These are phyloP conservation scores for Picea sitchensis DNA, from an alignment of 75 land plant species.

Conservation along the genomic window DNA sequence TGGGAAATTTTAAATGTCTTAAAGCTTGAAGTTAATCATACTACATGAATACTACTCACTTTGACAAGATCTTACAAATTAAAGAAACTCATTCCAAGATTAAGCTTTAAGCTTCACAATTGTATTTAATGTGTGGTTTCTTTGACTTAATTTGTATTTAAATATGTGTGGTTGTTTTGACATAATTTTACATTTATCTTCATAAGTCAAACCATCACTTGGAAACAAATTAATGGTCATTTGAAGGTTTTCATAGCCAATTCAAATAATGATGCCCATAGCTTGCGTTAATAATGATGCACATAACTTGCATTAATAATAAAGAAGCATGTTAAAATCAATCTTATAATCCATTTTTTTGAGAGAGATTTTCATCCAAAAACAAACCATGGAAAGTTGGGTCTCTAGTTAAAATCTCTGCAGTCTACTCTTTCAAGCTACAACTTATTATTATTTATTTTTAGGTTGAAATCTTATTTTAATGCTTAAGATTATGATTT, in stretches of 20 bases:
- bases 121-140: too few relatives aligned
- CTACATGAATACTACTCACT: too few relatives aligned
- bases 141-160: slow-evolving; percentile 17
- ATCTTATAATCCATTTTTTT: slow-evolving; percentile 36
- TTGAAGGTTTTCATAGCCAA: slow-evolving; percentile 49
- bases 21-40: too few relatives aligned
- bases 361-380: slow-evolving; percentile 26
- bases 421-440: slow-evolving; percentile 34
- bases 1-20: too few relatives aligned
- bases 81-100: too few relatives aligned
- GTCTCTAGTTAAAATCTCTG: slow-evolving; percentile 34
- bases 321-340: slow-evolving; percentile 27
- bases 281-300: slow-evolving; percentile 37
- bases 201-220: slow-evolving; percentile 37
- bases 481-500: slow-evolving; percentile 38
- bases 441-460: slow-evolving; percentile 38
- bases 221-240: slow-evolving; percentile 35
- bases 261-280: slow-evolving; percentile 37
- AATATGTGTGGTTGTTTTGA: slow-evolving; percentile 55
- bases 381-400: slow-evolving; percentile 43
- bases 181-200: slow-evolving; percentile 38
- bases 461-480: slow-evolving; percentile 41
- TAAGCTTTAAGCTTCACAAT: too few relatives aligned
- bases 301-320: too few relatives aligned
- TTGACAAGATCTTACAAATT: too few relatives aligned